Conservation (phyloP, 257 asterid genomes). For the Solanum gandarillasii region DNA sequence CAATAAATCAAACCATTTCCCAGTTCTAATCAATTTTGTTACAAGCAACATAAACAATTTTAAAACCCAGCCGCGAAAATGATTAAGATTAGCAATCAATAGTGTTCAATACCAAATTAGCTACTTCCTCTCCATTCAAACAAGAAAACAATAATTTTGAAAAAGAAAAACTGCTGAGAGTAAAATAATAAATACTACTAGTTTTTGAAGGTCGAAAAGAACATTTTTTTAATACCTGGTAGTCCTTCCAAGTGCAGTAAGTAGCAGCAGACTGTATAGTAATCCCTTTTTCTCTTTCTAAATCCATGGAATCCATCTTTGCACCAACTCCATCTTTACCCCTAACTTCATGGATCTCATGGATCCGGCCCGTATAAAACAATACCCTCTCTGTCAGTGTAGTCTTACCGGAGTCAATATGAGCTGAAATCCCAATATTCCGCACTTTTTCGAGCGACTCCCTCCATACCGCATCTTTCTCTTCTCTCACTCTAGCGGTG, state of each 20-base stretch:
- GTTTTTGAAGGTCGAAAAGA: neutral
- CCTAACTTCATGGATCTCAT: conserved; percentile 91
- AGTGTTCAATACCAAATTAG: neutral
- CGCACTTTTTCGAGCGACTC: conserved; percentile 74
- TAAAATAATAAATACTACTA: neutral
- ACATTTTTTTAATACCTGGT: conserved; percentile 38
- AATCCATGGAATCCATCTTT: conserved; percentile 98
- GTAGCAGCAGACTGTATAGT: conserved; percentile 98
- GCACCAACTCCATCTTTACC: conserved; percentile 99
- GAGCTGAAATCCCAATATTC: conserved; percentile 94
- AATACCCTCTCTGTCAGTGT: conserved; percentile 86
- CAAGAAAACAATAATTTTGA: neutral
- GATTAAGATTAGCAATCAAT: neutral
- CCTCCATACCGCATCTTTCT: conserved; percentile 73
- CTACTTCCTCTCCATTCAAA: neutral
- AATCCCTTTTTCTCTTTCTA: conserved; percentile 98
- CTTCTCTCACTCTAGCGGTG: conserved; percentile 62
- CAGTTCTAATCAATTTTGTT: neutral
- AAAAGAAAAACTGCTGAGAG: neutral
- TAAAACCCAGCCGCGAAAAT: neutral
- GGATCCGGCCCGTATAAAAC: conserved; percentile 92
- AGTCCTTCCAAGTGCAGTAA: conserved; percentile 87
- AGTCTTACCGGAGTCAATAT: conserved; percentile 93
- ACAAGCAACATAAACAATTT: neutral
- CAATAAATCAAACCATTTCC: neutral